A percentile compares a stretch with the other conserved stretches of the same genome.
These are phyloP conservation scores for Cytospora piceicola DNA, from an alignment of 2,329 filamentous ascomycete species.

Conservation along the genomic window DNA sequence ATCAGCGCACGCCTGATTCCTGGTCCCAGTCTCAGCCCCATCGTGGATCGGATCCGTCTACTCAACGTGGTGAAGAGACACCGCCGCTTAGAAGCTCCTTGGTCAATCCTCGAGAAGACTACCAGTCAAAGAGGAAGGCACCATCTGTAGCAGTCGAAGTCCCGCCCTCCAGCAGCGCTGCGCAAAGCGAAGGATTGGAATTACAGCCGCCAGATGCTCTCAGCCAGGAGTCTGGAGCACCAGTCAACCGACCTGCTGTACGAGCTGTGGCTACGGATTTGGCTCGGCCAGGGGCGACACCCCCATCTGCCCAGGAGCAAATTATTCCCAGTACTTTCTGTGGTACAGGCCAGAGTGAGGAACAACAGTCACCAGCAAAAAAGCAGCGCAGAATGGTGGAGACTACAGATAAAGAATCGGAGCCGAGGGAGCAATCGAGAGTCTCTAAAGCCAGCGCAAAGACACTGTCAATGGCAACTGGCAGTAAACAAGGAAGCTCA, in stretches of 20 bases:
- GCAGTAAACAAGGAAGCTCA: conserved; percentile 2
- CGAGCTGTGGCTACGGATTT: conserved; percentile 16
- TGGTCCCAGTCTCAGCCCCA: conserved; percentile 13
- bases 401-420: neutral
- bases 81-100: neutral
- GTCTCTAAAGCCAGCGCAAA: neutral
- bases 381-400: conserved; percentile 16
- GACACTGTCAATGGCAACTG: neutral
- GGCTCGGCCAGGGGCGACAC: conserved; percentile 34
- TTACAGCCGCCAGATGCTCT: conserved; percentile 38
- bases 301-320: conserved; percentile 40
- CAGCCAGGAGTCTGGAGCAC: conserved; percentile 27
- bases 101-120: neutral
- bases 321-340: conserved; percentile 38
- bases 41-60: neutral
- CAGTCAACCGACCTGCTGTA: conserved; percentile 34
- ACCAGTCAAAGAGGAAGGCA: conserved; percentile 20
- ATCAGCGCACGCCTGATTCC: neutral
- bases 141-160: conserved; percentile 17
- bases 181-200: conserved; percentile 40
- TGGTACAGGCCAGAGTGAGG: neutral
- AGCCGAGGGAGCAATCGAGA: neutral
- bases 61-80: neutral
- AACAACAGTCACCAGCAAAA: neutral
- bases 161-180: conserved; percentile 37